Percentiles rank a stretch among this genome's conserved stretches.
Evolutionary conservation across 2,329 filamentous ascomycete species (phyloP).

Genomic region (Berkeleyomyces basicola): DNA sequence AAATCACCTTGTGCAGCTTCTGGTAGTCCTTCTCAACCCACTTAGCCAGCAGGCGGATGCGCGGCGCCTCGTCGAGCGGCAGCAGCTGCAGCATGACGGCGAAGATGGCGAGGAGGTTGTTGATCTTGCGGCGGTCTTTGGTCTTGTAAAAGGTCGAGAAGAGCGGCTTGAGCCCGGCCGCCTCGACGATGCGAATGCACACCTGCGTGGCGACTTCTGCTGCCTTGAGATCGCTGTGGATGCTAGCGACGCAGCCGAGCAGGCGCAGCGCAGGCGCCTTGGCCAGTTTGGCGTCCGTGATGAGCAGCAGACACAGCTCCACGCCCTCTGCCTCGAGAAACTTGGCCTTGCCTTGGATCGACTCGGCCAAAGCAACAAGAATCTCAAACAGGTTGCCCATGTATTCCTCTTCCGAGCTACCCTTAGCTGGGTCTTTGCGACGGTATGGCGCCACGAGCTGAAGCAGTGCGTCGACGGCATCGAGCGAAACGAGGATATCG

Average conservation of each 20-base stretch:
- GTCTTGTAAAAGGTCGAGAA: conserved; percentile 85
- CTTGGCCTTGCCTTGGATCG: conserved; percentile 55
- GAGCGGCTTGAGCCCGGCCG: conserved; percentile 64
- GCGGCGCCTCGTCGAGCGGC: conserved; percentile 57
- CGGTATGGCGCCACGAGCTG: conserved; percentile 75
- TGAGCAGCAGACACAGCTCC: conserved; percentile 81
- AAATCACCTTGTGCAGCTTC: conserved; percentile 59
- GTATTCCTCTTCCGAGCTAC: conserved; percentile 82
- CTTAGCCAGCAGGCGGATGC: conserved; percentile 78
- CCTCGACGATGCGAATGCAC: conserved; percentile 64
- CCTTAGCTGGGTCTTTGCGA: conserved; percentile 68
- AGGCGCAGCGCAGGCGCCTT: conserved; percentile 63
- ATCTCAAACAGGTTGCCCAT: conserved; percentile 88
- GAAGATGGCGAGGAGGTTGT: conserved; percentile 76
- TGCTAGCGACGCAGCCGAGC: conserved; percentile 59
- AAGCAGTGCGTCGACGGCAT: conserved; percentile 64
- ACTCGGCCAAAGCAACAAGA: conserved; percentile 64
- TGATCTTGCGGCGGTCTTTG: conserved; percentile 48
- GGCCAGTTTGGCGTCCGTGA: conserved; percentile 68
- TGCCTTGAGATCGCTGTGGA: conserved; percentile 15
- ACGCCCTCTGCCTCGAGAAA: conserved; percentile 84
- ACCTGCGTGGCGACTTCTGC: conserved; percentile 40
- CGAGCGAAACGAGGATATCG: conserved; percentile 41
- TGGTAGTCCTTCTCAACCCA: conserved; percentile 91
- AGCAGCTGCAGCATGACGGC: conserved; percentile 64